A percentile compares a stretch with the other conserved stretches of the same genome.
Evolutionary conservation across 345 rosid species (phyloP).

Genomic region (Raphanus raphanistrum): DNA sequence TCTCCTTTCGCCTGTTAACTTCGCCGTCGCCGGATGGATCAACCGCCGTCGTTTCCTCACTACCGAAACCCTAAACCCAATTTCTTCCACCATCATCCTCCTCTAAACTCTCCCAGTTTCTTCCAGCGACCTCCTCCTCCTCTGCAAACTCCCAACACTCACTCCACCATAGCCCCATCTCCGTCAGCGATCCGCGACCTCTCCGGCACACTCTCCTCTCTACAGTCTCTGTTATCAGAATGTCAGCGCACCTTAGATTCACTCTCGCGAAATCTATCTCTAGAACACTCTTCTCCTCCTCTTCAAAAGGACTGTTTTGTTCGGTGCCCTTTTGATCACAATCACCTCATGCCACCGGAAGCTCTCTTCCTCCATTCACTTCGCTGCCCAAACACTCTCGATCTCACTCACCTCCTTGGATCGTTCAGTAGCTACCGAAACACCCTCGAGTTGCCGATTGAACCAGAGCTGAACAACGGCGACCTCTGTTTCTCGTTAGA

Average conservation of each 20-base stretch:
- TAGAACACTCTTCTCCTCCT: constrained; percentile 30
- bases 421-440: constrained; percentile 54
- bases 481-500: constrained; percentile 60
- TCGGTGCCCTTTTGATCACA: constrained; percentile 58
- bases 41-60: constrained; percentile 32
- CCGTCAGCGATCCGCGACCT: constrained; percentile 39
- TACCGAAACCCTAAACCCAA: constrained; percentile 31
- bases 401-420: constrained; percentile 40
- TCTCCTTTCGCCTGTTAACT: background rate
- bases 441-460: constrained; percentile 39
- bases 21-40: constrained; percentile 39
- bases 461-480: constrained; percentile 22
- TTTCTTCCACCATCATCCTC: constrained; percentile 24
- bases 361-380: constrained; percentile 73
- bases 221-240: constrained; percentile 46
- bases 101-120: constrained; percentile 26
- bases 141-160: constrained; percentile 25
- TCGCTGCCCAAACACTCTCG: constrained; percentile 56
- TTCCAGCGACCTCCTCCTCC: constrained; percentile 24
- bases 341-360: constrained; percentile 71
- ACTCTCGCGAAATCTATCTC: constrained; percentile 36
- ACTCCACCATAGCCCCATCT: constrained; percentile 19
- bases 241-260: constrained; percentile 36
- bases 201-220: constrained; percentile 48
- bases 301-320: constrained; percentile 36